These are phyloP conservation scores for Rostrohypoxylon terebratum DNA, from an alignment of 495 filamentous ascomycete genomes.

Conservation along the genomic window DNA sequence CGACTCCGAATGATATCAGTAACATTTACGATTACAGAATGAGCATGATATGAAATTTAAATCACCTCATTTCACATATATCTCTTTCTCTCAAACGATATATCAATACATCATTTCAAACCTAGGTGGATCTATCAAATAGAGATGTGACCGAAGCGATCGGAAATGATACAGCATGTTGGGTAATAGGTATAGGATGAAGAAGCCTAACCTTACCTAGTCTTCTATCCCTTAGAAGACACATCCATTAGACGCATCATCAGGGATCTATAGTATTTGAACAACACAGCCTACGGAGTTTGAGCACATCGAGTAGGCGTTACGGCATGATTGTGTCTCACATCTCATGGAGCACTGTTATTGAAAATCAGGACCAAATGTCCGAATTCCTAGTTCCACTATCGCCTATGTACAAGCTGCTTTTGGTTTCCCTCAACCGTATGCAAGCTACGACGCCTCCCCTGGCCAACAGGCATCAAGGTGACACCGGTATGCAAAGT, in stretches of 20 bases:
- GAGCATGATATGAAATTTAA: no score
- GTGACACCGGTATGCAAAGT: background rate
- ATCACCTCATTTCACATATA: no score
- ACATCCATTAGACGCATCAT: background rate
- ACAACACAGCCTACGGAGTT: background rate
- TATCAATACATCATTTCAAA: background rate
- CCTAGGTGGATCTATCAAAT: background rate
- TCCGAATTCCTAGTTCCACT: constrained; percentile 8
- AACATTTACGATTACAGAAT: no score
- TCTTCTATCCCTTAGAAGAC: background rate
- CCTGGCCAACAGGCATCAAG: background rate
- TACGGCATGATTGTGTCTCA: background rate
- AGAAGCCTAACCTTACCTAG: no score
- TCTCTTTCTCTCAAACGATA: no score
- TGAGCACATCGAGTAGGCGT: background rate
- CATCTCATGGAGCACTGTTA: background rate
- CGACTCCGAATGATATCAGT: background rate
- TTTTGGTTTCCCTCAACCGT: background rate
- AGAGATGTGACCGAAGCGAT: background rate
- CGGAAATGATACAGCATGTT: background rate
- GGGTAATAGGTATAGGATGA: background rate
- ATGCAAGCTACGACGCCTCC: background rate
- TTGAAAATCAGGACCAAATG: background rate
- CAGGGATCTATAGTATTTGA: background rate
- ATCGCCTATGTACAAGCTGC: constrained; percentile 26